Evolutionary conservation across 148 eudicot genomes (phyloP).

Genomic region (Cornus florida): DNA sequence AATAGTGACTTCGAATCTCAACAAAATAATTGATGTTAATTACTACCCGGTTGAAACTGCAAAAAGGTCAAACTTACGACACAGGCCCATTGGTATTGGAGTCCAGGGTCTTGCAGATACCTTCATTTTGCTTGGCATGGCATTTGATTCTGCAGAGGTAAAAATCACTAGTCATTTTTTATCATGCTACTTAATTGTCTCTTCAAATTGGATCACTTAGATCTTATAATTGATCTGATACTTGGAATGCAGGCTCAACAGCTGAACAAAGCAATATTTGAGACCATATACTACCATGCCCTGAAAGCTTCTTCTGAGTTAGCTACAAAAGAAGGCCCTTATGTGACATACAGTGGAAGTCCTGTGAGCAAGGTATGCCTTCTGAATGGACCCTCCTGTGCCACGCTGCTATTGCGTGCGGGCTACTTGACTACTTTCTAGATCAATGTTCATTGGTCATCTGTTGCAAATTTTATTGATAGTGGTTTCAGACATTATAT

Average conservation of each 20-base stretch:
- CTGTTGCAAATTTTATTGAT: too few species aligned
- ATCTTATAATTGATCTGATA: background rate
- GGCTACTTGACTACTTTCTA: too few species aligned
- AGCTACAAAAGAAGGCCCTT: slow-evolving; percentile 83
- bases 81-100: slow-evolving; percentile 94
- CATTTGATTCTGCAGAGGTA: slow-evolving; percentile 96
- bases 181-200: background rate
- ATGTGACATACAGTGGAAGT: slow-evolving; percentile 76
- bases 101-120: slow-evolving; percentile 97
- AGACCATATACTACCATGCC: slow-evolving; percentile 89
- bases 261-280: slow-evolving; percentile 92
- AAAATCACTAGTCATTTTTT: background rate
- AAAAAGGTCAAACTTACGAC: slow-evolving; percentile 76
- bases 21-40: slow-evolving; percentile 88
- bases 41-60: slow-evolving; percentile 97
- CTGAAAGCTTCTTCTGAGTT: slow-evolving; percentile 83
- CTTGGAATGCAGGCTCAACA: slow-evolving; percentile 70
- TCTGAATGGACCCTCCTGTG: too few species aligned
- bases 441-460: too few species aligned
- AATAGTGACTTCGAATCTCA: slow-evolving; percentile 71
- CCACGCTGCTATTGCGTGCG: too few species aligned
- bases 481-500: too few species aligned
- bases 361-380: slow-evolving; percentile 85
- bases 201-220: slow-evolving; percentile 1
- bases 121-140: slow-evolving; percentile 93